Evolutionary conservation across 495 filamentous ascomycete species (phyloP).

Genomic region (Tetracladium marchalianum): DNA sequence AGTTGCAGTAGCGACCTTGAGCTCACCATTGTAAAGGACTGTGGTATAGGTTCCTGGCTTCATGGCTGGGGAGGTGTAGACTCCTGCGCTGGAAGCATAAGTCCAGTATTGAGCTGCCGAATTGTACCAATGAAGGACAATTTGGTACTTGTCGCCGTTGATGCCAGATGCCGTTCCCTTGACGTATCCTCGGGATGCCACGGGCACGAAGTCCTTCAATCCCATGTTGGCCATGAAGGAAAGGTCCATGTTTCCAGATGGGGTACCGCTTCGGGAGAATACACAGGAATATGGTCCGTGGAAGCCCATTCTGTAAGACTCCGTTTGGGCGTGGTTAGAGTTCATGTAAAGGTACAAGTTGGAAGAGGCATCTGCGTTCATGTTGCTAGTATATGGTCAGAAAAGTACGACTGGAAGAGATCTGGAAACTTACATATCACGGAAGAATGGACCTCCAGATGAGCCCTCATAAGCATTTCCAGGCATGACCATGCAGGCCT

Average conservation of each 20-base stretch:
- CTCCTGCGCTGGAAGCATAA: constrained; percentile 36
- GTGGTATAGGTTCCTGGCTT: constrained; percentile 59
- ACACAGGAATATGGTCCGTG: constrained; percentile 56
- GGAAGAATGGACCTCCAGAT: constrained; percentile 50
- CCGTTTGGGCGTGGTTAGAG: constrained; percentile 52
- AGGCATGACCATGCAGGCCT: constrained; percentile 41
- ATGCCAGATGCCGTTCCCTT: constrained; percentile 45
- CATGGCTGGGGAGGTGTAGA: constrained; percentile 55
- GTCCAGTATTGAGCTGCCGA: constrained; percentile 54
- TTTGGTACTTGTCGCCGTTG: constrained; percentile 35
- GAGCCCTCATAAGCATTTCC: constrained; percentile 35
- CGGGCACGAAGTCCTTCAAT: constrained; percentile 47
- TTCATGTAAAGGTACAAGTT: constrained; percentile 67
- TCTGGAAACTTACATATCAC: constrained; percentile 36
- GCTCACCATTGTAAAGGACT: constrained; percentile 57
- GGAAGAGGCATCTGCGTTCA: constrained; percentile 47
- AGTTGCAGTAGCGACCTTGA: constrained; percentile 39
- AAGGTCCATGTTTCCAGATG: constrained; percentile 39
- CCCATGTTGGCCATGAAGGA: constrained; percentile 49
- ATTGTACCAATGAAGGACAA: constrained; percentile 60
- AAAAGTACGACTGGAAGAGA: too few species aligned
- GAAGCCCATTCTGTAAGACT: constrained; percentile 50
- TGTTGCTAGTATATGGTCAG: too few species aligned
- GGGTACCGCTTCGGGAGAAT: constrained; percentile 49
- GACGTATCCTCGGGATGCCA: constrained; percentile 45